These are phyloP conservation scores for Eucalyptus guilfoylei DNA, from an alignment of 345 rosid genomes.

Conservation along the genomic window DNA sequence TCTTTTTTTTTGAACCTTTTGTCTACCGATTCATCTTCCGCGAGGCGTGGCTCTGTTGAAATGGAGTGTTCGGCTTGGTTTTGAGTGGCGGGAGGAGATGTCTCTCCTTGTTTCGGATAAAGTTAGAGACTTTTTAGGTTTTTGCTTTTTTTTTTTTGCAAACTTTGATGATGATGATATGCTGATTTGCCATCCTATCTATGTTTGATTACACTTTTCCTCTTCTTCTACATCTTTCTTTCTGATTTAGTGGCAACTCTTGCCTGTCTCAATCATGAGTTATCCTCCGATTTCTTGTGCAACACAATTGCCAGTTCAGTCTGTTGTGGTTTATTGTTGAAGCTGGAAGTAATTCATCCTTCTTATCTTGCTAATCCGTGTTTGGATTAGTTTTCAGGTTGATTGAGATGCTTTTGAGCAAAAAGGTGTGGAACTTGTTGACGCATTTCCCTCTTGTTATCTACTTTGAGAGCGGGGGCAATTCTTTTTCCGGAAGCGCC, in stretches of 20 bases:
- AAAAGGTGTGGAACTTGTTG: background rate
- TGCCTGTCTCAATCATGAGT: background rate
- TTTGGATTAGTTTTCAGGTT: background rate
- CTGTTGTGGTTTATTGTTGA: background rate
- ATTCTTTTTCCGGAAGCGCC: too few relatives aligned
- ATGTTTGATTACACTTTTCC: background rate
- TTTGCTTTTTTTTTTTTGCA: background rate
- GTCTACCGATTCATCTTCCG: background rate
- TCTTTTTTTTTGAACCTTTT: too few relatives aligned
- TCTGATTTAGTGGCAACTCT: background rate
- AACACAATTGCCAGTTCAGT: background rate
- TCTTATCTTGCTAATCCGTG: background rate
- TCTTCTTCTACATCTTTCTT: background rate
- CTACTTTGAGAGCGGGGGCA: background rate
- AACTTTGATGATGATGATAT: background rate
- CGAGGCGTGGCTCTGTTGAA: background rate
- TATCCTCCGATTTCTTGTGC: background rate
- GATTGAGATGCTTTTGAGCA: background rate
- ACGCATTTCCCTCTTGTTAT: background rate
- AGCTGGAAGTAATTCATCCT: background rate
- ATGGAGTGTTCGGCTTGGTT: background rate
- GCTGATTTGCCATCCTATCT: background rate
- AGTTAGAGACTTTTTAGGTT: background rate
- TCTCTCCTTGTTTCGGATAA: background rate
- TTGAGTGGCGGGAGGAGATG: background rate